Conservation (phyloP, 1,284 basidiomycete genomes). For the Rhodotorula sp. region DNA sequence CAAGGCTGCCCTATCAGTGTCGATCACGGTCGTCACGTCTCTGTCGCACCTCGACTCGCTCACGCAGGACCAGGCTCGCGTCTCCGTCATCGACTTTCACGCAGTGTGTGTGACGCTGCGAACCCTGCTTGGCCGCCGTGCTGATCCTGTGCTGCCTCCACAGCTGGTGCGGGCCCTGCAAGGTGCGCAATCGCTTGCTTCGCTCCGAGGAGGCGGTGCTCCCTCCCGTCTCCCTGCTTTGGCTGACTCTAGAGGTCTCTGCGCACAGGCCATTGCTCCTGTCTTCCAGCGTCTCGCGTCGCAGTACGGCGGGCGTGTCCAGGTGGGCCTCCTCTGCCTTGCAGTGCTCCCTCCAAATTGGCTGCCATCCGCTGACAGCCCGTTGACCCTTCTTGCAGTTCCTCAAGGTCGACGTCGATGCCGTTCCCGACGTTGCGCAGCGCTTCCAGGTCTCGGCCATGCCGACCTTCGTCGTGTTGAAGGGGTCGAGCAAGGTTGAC, state of each 20-base stretch:
- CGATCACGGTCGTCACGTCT: constrained; percentile 25
- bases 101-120: constrained; percentile 2
- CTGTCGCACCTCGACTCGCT: constrained; percentile 16
- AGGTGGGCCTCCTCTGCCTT: constrained; percentile 9
- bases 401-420: constrained; percentile 45
- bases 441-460: constrained; percentile 37
- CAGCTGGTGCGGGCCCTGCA: constrained; percentile 20
- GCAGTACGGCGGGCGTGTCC: constrained; percentile 24
- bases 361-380: not conserved
- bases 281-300: constrained; percentile 33
- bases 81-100: constrained; percentile 38
- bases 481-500: constrained; percentile 29
- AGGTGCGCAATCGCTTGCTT: not conserved
- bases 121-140: not conserved
- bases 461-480: constrained; percentile 39
- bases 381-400: constrained; percentile 21
- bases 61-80: not conserved
- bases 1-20: not conserved
- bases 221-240: not conserved
- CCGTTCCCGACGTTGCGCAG: constrained; percentile 36
- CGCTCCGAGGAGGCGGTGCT: not conserved
- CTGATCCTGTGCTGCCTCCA: not conserved
- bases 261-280: constrained; percentile 32
- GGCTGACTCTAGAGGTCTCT: not conserved
- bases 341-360: not conserved